Evolutionary conservation across 352 stramenopile genomes (phyloP), one percentile per base, ranked within the genome.

Genomic region (Phytopythium chamaehyphon): DNA sequence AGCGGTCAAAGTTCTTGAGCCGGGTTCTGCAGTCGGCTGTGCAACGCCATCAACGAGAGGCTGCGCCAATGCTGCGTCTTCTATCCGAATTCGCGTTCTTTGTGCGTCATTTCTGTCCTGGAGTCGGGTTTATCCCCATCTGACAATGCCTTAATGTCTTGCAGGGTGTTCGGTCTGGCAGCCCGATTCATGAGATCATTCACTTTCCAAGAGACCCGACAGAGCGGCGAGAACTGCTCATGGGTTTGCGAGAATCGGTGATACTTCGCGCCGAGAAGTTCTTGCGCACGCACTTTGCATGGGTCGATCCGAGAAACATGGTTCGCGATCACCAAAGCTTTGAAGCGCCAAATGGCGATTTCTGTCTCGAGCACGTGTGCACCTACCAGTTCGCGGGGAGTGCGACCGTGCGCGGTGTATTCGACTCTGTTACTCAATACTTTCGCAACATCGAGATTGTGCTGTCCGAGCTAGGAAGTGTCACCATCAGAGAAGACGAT

Each of bases 291-390:
- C 65, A 65, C 16, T 64, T 47, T 45, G 65, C 62, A 9, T 68
- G 66, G 22, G 28, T 71, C 3, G 55, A 75, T 45, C 28, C 61
- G 12, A 37, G 43, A 14, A 53, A 50, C 18, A 51, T 40, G 21
- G 55, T 61, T 37, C 56, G 47, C 26, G 43, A 57, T 7, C 58
- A 71, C 38, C 10, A 40, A 9, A 42, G 40, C 16, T 53, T 49
- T 19, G 62, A 66, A 46, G 44, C 52, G n/a, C 47, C 60, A 18
- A 42, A 49, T 11, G 63, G 66, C 14, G 63, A 74, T 40, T 70
- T 58, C 36, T 71, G 60, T 44, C 63, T 59, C 38, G 45, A 66
- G 19, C 61, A 65, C 18, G 73, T 71, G 38, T 60, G 61, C 46
- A 54, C 73, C 2, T 24, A 72, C 22, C 69, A 72, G 44, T 48